Conservation (phyloP, 805 yeast species). For the Ogataea pilisensis region DNA sequence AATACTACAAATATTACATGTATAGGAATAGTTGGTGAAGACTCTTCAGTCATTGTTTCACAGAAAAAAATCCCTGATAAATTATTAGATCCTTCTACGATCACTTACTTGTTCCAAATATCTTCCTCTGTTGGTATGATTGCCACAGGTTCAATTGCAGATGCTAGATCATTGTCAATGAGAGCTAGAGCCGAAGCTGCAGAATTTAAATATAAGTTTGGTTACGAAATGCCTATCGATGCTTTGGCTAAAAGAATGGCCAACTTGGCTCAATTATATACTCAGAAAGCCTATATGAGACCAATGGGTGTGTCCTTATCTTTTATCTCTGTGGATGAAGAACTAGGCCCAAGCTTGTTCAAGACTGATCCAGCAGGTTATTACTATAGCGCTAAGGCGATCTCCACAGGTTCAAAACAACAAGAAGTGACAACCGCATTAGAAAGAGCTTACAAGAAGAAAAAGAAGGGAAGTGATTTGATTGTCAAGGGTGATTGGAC, state of each 20-base stretch:
- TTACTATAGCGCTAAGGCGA: conserved; percentile 84
- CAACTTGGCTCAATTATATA: conserved; percentile 88
- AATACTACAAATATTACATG: conserved; percentile 89
- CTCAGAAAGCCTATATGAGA: conserved; percentile 98
- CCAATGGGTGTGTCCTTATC: conserved; percentile 94
- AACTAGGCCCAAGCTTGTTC: conserved; percentile 80
- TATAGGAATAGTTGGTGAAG: conserved; percentile 81
- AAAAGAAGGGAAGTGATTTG: conserved; percentile 38
- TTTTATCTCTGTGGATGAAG: conserved; percentile 84
- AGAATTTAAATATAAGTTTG: conserved; percentile 89
- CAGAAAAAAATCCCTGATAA: conserved; percentile 97
- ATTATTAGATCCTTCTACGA: conserved; percentile 81
- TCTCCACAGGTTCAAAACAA: conserved; percentile 95
- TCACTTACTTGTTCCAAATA: conserved; percentile 79
- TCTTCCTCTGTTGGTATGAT: conserved; percentile 83
- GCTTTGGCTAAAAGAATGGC: conserved; percentile 93
- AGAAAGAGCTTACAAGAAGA: conserved; percentile 84
- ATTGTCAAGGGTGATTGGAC: conserved; percentile 80
- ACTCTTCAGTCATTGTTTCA: conserved; percentile 80
- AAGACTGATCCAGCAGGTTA: conserved; percentile 98
- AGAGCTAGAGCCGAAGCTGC: conserved; percentile 96
- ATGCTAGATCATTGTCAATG: conserved; percentile 83
- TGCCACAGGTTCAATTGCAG: conserved; percentile 94
- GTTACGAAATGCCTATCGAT: conserved; percentile 96
- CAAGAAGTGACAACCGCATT: conserved; percentile 88